Evolutionary conservation across 2,329 filamentous ascomycete genomes (phyloP).

Genomic region (Trichophyton simii): DNA sequence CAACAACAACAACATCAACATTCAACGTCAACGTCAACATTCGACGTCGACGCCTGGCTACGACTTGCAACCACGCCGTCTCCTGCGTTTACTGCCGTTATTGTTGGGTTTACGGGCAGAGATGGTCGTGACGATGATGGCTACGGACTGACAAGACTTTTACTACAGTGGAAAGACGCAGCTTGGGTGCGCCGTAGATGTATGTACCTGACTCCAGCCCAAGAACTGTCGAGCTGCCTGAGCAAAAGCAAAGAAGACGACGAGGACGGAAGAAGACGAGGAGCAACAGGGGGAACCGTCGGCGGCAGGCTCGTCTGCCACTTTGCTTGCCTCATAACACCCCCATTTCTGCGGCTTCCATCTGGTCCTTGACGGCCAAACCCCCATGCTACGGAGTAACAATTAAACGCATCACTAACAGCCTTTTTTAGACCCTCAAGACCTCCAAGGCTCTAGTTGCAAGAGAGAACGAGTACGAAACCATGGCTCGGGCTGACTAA

Average conservation of each 20-base stretch:
- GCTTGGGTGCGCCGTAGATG: neutral
- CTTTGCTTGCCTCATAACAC: neutral
- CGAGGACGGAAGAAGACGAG: neutral
- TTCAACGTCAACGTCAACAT: no score
- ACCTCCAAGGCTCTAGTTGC: neutral
- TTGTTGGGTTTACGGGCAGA: no score
- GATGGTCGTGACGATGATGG: neutral
- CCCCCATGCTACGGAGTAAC: neutral
- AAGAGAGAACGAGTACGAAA: neutral
- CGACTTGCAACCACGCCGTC: neutral
- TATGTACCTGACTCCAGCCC: neutral
- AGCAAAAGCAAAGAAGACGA: neutral
- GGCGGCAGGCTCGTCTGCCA: neutral
- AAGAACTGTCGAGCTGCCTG: neutral
- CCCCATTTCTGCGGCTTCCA: neutral
- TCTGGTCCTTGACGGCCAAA: neutral
- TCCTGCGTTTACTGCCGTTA: neutral
- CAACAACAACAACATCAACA: neutral
- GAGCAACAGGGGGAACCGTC: neutral
- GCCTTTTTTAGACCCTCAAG: neutral
- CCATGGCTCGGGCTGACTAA: neutral
- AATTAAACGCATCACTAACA: neutral
- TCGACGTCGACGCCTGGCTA: no score
- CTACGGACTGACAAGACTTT: neutral
- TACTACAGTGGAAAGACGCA: neutral